A percentile compares a stretch with the other conserved stretches of the same genome.
phyloP scores from a whole-genome alignment of 805 yeast genomes.

The Saccharomycopsis babjevae region DNA sequence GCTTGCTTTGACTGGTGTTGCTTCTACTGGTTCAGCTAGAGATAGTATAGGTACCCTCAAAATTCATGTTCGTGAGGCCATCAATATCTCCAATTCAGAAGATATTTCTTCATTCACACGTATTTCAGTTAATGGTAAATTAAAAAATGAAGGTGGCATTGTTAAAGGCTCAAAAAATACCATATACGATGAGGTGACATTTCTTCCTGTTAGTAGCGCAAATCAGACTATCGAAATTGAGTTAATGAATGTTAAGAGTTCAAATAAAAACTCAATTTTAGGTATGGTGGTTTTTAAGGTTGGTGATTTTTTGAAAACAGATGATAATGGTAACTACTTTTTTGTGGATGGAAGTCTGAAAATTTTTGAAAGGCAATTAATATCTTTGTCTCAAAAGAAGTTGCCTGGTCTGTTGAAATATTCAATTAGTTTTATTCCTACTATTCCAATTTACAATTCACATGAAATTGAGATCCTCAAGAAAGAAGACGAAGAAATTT shows the following conservation, averaged over 20 bases:
- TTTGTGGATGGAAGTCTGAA: conserved; percentile 44
- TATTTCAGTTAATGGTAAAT: conserved; percentile 46
- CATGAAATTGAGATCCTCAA: conserved; percentile 42
- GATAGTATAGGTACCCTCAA: conserved; percentile 63
- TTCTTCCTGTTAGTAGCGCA: conserved; percentile 50
- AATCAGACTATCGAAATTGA: conserved; percentile 50
- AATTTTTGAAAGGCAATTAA: conserved; percentile 28
- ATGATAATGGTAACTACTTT: conserved; percentile 35
- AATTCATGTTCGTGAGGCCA: conserved; percentile 46
- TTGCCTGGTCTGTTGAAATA: conserved; percentile 44
- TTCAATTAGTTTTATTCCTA: conserved; percentile 56
- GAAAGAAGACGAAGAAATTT: conserved; percentile 31
- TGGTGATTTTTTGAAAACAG: conserved; percentile 38
- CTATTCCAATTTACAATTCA: conserved; percentile 50
- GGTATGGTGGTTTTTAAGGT: conserved; percentile 48
- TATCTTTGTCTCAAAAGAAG: conserved; percentile 27
- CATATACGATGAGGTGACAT: conserved; percentile 46
- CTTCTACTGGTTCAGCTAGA: conserved; percentile 33
- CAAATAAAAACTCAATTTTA: conserved; percentile 52
- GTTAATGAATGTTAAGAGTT: conserved; percentile 56
- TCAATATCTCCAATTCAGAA: conserved; percentile 44
- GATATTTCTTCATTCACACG: conserved; percentile 67
- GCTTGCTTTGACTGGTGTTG: conserved; percentile 42
- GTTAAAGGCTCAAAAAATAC: conserved; percentile 48
- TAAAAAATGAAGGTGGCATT: conserved; percentile 44